Percentiles rank a stretch among this genome's conserved stretches.
Evolutionary conservation across 2,329 filamentous ascomycete genomes (phyloP).

Genomic region (Pestalotiopsis sp.): DNA sequence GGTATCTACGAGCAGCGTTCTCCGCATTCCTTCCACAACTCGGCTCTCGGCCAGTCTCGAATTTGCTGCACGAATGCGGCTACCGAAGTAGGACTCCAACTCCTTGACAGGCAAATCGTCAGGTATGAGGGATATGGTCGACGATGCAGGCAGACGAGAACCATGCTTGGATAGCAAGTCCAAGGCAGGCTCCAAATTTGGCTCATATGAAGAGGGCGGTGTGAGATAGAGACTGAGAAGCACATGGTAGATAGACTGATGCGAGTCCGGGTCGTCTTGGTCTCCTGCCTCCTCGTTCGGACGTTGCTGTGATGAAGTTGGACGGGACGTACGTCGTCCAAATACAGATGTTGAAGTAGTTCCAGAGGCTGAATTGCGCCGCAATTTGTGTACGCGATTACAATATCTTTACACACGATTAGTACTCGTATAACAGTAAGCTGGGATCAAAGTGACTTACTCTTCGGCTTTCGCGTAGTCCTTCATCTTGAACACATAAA

Average conservation of each 20-base stretch:
- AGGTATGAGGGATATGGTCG: constrained; percentile 84
- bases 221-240: constrained; percentile 87
- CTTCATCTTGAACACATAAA: constrained; percentile 93
- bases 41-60: constrained; percentile 78
- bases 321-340: constrained; percentile 32
- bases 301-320: constrained; percentile 20
- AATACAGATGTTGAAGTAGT: constrained; percentile 29
- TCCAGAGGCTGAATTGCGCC: constrained; percentile 42
- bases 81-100: constrained; percentile 88
- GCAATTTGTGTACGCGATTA: constrained; percentile 75
- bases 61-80: constrained; percentile 85
- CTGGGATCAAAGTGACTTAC: constrained; percentile 50
- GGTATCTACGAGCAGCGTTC: constrained; percentile 76
- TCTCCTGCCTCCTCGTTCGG: constrained; percentile 32
- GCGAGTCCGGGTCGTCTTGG: constrained; percentile 48
- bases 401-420: constrained; percentile 67
- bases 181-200: constrained; percentile 78
- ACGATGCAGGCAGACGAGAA: constrained; percentile 83
- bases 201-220: constrained; percentile 71
- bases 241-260: constrained; percentile 86
- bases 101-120: constrained; percentile 75
- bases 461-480: constrained; percentile 91
- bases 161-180: constrained; percentile 90
- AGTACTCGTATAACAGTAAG: background rate
- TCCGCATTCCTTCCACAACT: constrained; percentile 75